Conservation (phyloP, 2,329 filamentous ascomycete genomes). For the Plectosphaerella sp. region DNA sequence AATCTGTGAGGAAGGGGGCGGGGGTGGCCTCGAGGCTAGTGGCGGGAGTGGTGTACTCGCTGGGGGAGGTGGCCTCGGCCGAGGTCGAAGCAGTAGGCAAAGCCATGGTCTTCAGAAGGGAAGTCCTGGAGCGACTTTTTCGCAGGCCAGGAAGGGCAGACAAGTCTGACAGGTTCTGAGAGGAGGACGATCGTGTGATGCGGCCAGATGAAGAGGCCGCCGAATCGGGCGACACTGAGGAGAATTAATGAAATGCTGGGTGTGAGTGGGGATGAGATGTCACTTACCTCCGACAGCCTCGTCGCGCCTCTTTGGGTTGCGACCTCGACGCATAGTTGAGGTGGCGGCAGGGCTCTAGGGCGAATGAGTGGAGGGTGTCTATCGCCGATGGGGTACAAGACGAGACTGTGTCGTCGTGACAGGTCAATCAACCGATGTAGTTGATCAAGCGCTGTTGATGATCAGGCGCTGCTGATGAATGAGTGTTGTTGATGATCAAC, state of each 20-base stretch:
- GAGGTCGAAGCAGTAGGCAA: slow-evolving; percentile 26
- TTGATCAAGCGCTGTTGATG: too few species aligned
- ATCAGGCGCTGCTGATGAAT: too few species aligned
- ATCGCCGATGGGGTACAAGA: too few species aligned
- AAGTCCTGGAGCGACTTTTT: slow-evolving; percentile 22
- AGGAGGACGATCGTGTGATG: slow-evolving; percentile 11
- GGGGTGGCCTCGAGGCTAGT: slow-evolving; percentile 38
- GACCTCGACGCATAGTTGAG: too few species aligned
- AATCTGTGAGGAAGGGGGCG: slow-evolving; percentile 19
- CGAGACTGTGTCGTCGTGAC: too few species aligned
- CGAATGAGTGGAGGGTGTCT: too few species aligned
- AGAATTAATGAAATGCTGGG: background rate
- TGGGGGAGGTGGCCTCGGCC: slow-evolving; percentile 24
- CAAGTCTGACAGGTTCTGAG: slow-evolving; percentile 6
- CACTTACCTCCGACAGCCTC: too few species aligned
- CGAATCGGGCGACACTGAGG: background rate
- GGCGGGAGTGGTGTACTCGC: slow-evolving; percentile 36
- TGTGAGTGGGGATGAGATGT: too few species aligned
- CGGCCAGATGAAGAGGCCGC: background rate
- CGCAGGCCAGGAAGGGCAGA: slow-evolving; percentile 15
- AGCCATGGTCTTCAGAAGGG: slow-evolving; percentile 8
- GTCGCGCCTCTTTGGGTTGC: too few species aligned
- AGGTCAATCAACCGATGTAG: too few species aligned
- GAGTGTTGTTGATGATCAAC: too few species aligned
- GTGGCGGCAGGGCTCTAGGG: too few species aligned